These are phyloP conservation scores for Phanerochaete carnosa DNA, from an alignment of 768 basidiomycete genomes.

Conservation along the genomic window DNA sequence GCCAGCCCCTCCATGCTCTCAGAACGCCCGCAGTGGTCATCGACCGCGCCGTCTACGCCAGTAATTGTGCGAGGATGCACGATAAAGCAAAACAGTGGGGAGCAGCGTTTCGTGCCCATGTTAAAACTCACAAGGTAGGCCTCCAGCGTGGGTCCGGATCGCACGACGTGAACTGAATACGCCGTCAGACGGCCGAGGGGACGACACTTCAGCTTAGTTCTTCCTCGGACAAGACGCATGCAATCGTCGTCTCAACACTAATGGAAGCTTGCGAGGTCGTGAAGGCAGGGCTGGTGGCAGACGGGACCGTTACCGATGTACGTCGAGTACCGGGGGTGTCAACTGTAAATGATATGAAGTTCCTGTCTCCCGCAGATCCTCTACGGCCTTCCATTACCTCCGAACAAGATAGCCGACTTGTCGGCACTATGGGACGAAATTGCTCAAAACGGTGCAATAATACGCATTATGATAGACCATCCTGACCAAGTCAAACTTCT, in stretches of 20 bases:
- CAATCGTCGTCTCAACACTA: slow-evolving; percentile 78
- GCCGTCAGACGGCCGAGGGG: slow-evolving; percentile 63
- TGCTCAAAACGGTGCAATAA: slow-evolving; percentile 47
- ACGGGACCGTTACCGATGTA: slow-evolving; percentile 77
- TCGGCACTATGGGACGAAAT: slow-evolving; percentile 56
- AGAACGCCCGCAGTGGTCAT: slow-evolving; percentile 79
- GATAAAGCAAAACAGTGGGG: slow-evolving; percentile 61
- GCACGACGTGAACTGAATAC: background rate
- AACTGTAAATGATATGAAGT: background rate
- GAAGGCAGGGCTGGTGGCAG: slow-evolving; percentile 60
- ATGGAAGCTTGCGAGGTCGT: slow-evolving; percentile 80
- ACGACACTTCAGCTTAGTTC: slow-evolving; percentile 65
- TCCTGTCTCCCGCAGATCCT: slow-evolving; percentile 52
- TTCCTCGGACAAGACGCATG: slow-evolving; percentile 46
- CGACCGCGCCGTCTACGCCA: slow-evolving; percentile 66
- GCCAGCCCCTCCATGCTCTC: slow-evolving; percentile 50
- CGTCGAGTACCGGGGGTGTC: slow-evolving; percentile 22
- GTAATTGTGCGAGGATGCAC: slow-evolving; percentile 76
- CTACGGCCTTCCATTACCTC: slow-evolving; percentile 70
- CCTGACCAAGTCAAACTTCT: slow-evolving; percentile 66
- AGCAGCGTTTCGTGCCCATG: slow-evolving; percentile 73
- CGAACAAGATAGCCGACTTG: slow-evolving; percentile 72
- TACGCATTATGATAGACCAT: slow-evolving; percentile 75
- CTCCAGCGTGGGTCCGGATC: background rate
- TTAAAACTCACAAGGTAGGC: slow-evolving; percentile 79